Percentiles rank a stretch among this genome's conserved stretches.
phyloP scores from a whole-genome alignment of 768 basidiomycete species.

The Ramaria sp. region DNA sequence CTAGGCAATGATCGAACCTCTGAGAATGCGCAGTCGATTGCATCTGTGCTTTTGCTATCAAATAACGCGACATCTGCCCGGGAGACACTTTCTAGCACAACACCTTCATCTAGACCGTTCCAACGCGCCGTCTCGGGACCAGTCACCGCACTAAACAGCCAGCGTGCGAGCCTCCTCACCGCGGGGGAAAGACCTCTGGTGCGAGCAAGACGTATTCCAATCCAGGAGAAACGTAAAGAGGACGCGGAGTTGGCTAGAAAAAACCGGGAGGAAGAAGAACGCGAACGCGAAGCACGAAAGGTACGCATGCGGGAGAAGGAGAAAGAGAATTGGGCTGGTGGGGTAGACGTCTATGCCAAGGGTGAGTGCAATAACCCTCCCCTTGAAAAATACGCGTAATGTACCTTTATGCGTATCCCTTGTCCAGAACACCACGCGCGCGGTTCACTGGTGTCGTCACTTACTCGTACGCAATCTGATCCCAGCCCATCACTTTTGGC shows the following conservation, averaged over 20 bases:
- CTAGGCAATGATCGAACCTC: slow-evolving; percentile 4
- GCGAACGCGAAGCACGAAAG: neutral
- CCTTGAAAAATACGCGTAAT: neutral
- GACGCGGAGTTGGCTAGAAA: neutral
- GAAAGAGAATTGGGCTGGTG: slow-evolving; percentile 8
- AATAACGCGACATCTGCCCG: slow-evolving; percentile 50
- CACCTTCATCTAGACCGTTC: slow-evolving; percentile 37
- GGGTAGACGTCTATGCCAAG: neutral
- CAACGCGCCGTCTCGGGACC: slow-evolving; percentile 60
- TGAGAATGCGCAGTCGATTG: slow-evolving; percentile 6
- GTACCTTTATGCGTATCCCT: neutral
- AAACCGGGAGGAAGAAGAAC: slow-evolving; percentile 6
- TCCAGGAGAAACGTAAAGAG: slow-evolving; percentile 10
- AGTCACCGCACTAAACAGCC: slow-evolving; percentile 10
- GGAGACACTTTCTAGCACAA: slow-evolving; percentile 19
- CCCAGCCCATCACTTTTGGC: neutral
- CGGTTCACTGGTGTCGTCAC: neutral
- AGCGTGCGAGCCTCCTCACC: neutral
- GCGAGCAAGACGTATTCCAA: slow-evolving; percentile 8
- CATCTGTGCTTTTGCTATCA: slow-evolving; percentile 40
- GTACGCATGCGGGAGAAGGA: slow-evolving; percentile 7
- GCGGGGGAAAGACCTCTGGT: neutral
- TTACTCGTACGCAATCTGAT: slow-evolving; percentile 6
- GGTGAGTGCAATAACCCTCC: neutral
- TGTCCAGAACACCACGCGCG: neutral